A percentile compares a stretch with the other conserved stretches of the same genome.
phyloP scores from a whole-genome alignment of 371 early-diverging fungal genomes.

The Rhizopus stolonifer region DNA sequence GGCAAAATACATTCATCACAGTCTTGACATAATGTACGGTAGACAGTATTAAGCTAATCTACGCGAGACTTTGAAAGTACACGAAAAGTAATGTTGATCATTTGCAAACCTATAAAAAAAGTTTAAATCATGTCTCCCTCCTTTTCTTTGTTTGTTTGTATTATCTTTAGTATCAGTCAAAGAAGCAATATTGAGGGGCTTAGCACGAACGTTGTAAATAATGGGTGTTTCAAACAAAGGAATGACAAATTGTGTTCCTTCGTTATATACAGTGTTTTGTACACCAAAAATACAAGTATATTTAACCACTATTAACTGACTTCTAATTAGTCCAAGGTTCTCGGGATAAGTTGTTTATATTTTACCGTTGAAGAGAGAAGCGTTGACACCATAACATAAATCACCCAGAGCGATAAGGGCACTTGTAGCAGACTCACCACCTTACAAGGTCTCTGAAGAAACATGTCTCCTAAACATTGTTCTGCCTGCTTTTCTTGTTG shows the following conservation, averaged over 20 bases:
- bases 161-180: constrained; percentile 97
- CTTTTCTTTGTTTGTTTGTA: background rate
- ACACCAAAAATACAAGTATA: constrained; percentile 96
- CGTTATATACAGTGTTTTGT: constrained; percentile 77
- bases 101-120: constrained; percentile 82
- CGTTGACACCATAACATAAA: constrained; percentile 70
- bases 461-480: constrained; percentile 61
- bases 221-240: constrained; percentile 97
- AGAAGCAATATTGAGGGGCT: constrained; percentile 96
- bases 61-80: constrained; percentile 91
- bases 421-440: constrained; percentile 63
- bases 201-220: constrained; percentile 96
- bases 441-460: constrained; percentile 65
- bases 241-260: constrained; percentile 96
- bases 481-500: constrained; percentile 66
- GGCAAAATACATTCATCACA: constrained; percentile 97
- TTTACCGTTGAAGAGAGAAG: constrained; percentile 82
- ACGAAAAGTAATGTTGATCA: constrained; percentile 98
- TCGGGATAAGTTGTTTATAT: background rate
- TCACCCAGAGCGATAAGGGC: constrained; percentile 67
- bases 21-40: constrained; percentile 90
- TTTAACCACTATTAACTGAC: constrained; percentile 95
- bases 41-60: constrained; percentile 80
- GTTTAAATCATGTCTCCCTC: background rate
- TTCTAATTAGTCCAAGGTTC: background rate